Conservation (phyloP, 2,329 filamentous ascomycete genomes). For the Xylaria sp. region DNA sequence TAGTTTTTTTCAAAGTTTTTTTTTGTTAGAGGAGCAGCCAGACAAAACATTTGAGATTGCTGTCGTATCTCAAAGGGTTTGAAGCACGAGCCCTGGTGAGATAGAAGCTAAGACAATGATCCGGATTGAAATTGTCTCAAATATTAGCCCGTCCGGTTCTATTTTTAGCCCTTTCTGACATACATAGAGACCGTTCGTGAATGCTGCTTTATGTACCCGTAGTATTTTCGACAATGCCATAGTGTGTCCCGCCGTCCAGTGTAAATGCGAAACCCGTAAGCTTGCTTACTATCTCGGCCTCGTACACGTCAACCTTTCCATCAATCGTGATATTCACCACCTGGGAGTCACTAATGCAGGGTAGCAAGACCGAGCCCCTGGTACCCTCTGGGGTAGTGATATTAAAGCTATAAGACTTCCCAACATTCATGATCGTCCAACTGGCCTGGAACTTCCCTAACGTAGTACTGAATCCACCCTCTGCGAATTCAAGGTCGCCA, state of each 20-base stretch:
- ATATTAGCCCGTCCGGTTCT: too few species aligned
- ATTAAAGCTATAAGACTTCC: constrained; percentile 1
- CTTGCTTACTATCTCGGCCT: neutral
- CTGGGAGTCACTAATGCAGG: neutral
- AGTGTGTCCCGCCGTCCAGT: neutral
- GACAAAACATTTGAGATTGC: too few species aligned
- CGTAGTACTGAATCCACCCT: constrained; percentile 48
- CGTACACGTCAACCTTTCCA: neutral
- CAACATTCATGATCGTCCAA: neutral
- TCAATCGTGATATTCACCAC: constrained; percentile 8
- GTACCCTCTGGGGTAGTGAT: constrained; percentile 4
- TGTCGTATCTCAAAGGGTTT: too few species aligned
- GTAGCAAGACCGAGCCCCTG: neutral
- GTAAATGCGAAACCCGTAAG: neutral
- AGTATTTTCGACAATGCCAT: neutral
- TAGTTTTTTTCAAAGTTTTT: too few species aligned
- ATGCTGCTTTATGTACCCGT: neutral
- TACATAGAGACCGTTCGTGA: neutral
- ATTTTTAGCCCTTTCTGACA: too few species aligned
- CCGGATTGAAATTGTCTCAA: too few species aligned
- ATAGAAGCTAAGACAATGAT: too few species aligned
- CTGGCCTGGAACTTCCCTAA: constrained; percentile 42
- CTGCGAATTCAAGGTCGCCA: constrained; percentile 45
- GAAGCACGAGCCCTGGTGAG: too few species aligned
- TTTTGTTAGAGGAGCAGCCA: too few species aligned